Percentiles rank a stretch among this genome's conserved stretches.
phyloP scores from a whole-genome alignment of 345 rosid genomes.

The Euclidium syriacum region DNA sequence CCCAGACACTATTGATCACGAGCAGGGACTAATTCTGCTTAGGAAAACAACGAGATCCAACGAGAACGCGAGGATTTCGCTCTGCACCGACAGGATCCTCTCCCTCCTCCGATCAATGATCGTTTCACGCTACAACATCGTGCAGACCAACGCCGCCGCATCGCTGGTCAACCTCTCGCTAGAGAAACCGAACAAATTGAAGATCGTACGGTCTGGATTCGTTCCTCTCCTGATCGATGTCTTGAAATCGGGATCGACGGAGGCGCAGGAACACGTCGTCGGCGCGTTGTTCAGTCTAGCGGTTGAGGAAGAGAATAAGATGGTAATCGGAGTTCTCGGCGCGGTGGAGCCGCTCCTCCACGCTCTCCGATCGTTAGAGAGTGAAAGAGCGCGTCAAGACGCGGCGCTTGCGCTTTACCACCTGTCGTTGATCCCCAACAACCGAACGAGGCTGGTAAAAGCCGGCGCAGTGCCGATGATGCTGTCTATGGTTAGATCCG shows the following conservation, averaged over 20 bases:
- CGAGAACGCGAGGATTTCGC: slow-evolving; percentile 40
- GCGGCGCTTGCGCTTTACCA: slow-evolving; percentile 79
- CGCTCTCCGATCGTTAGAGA: slow-evolving; percentile 49
- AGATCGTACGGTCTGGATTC: slow-evolving; percentile 66
- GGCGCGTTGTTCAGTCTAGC: slow-evolving; percentile 83
- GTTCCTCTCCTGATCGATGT: slow-evolving; percentile 61
- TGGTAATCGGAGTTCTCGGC: slow-evolving; percentile 80
- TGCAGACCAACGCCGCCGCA: slow-evolving; percentile 73
- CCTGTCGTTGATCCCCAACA: slow-evolving; percentile 54
- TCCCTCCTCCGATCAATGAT: slow-evolving; percentile 45
- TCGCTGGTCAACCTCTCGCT: slow-evolving; percentile 67
- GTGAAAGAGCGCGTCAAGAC: slow-evolving; percentile 59
- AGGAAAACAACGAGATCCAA: slow-evolving; percentile 51
- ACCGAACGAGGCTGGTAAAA: slow-evolving; percentile 52
- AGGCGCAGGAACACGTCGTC: slow-evolving; percentile 72
- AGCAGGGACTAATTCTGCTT: slow-evolving; percentile 47
- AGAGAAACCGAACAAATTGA: slow-evolving; percentile 58
- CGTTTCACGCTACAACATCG: slow-evolving; percentile 49
- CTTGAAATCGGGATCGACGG: slow-evolving; percentile 57
- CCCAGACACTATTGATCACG: slow-evolving; percentile 46
- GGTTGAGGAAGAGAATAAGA: slow-evolving; percentile 69
- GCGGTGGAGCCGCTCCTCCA: slow-evolving; percentile 72
- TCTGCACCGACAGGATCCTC: slow-evolving; percentile 51
- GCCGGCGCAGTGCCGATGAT: slow-evolving; percentile 61
- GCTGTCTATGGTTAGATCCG: slow-evolving; percentile 49